Conservation (phyloP, 495 filamentous ascomycete genomes). For the Penicillium diatomitis region DNA sequence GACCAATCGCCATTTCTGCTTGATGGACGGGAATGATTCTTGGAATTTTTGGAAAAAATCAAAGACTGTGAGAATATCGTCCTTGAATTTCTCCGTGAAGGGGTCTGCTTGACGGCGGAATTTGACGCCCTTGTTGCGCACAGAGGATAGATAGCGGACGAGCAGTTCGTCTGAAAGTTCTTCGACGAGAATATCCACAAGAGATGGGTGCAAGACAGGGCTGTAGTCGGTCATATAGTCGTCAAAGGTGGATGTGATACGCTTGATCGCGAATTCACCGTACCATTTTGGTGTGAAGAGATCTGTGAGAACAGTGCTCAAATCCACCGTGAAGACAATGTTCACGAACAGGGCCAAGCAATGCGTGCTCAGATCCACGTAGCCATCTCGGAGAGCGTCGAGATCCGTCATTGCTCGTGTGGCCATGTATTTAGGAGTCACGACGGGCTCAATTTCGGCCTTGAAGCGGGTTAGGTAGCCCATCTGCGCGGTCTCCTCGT, state of each 20-base stretch:
- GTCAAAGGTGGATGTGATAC: slow-evolving; percentile 85
- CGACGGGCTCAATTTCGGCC: slow-evolving; percentile 64
- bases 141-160: slow-evolving; percentile 71
- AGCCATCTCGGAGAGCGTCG: slow-evolving; percentile 70
- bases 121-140: slow-evolving; percentile 83
- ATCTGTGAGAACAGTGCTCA: slow-evolving; percentile 67
- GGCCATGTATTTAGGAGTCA: slow-evolving; percentile 71
- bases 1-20: slow-evolving; percentile 84
- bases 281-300: slow-evolving; percentile 94
- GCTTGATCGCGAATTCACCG: slow-evolving; percentile 66
- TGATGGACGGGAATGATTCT: slow-evolving; percentile 64
- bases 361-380: slow-evolving; percentile 86
- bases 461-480: slow-evolving; percentile 78
- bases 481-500: slow-evolving; percentile 53
- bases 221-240: slow-evolving; percentile 87
- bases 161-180: slow-evolving; percentile 87
- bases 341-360: slow-evolving; percentile 77
- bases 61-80: slow-evolving; percentile 80
- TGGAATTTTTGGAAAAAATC: slow-evolving; percentile 53
- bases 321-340: slow-evolving; percentile 81
- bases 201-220: slow-evolving; percentile 67
- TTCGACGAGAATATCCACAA: slow-evolving; percentile 82
- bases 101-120: slow-evolving; percentile 70
- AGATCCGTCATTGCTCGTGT: slow-evolving; percentile 61
- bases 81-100: slow-evolving; percentile 81